Base-by-base conservation (phyloP, 75 land plant genomes). In the Pinus taeda region DNA sequence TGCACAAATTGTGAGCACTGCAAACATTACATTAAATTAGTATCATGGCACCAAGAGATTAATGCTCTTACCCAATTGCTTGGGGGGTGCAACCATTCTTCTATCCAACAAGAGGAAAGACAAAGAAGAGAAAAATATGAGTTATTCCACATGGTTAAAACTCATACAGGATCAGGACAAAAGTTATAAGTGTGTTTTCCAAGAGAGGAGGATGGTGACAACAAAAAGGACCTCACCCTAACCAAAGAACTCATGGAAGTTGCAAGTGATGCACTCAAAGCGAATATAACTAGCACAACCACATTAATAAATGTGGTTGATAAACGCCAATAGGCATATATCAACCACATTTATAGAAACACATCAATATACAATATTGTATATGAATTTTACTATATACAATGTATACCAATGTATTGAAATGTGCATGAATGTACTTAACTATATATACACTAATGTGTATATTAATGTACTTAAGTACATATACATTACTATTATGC, bases 91-190 rank as follows among this genome's bases (percentile, higher is more conserved):
- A 7, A 93, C 95, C 15, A 76, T 93, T 13, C 77, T 95, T 13
- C 79, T 95, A 42, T 92, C 95, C 59, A 95, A 95, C 77, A 86
- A 89, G 61, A 67, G 90, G 42, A 76, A 85, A 15, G 95, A 92
- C 71, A 71, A 79, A 76, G 81, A 57, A 81, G 81, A 2, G 88
- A 95, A 13, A 95, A 90, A 83, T 95, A 93, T 82, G 65, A 84
- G 29, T 87, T 95, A 57, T 84, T 84, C 21, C 98, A 93, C 78
- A 75, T 92, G 6, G 98, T 95, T 15, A 79, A 95, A 21, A 95
- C 98, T 4, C 98, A 95, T 85, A 93, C 88, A 62, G 95, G 92
- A 12, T 86, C 90, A 12, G 91, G 93, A 90, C 60, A 65, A 84
- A 20, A 88, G 95, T 57, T 76, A 79, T 74, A 86, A 89, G 83